Percentiles rank a stretch among this genome's conserved stretches.
These are phyloP conservation scores for Diphasiastrum complanatum DNA, from an alignment of 83 land plant species.

Conservation along the genomic window DNA sequence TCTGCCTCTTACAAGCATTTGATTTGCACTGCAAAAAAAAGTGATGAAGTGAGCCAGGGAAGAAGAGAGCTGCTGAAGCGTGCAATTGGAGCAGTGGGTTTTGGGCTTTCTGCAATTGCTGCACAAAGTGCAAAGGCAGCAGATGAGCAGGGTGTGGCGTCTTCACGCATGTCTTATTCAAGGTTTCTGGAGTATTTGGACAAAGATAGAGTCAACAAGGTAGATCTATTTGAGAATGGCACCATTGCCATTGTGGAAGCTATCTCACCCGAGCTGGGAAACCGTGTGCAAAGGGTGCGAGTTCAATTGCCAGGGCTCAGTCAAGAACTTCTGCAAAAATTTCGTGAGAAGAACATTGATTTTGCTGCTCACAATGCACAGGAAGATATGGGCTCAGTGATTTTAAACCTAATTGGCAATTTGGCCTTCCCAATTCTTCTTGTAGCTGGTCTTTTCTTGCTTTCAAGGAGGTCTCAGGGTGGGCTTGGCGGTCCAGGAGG, in stretches of 20 bases:
- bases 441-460: conserved; percentile 83
- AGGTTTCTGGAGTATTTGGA: conserved; percentile 92
- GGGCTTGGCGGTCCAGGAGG: conserved; percentile 93
- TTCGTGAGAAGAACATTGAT: conserved; percentile 86
- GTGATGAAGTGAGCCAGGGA: conserved; percentile 21
- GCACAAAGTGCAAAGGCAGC: conserved; percentile 58
- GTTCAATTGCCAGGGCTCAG: conserved; percentile 95
- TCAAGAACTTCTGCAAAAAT: conserved; percentile 89
- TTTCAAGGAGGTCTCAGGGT: conserved; percentile 84
- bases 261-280: conserved; percentile 88
- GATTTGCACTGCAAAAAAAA: not conserved
- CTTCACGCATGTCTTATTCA: conserved; percentile 96
- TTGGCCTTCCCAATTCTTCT: conserved; percentile 84
- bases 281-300: conserved; percentile 81
- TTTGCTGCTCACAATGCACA: conserved; percentile 96
- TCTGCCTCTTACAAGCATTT: not conserved
- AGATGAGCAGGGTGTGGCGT: conserved; percentile 73
- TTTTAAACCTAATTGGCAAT: conserved; percentile 83
- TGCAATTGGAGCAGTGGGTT: conserved; percentile 51
- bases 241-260: conserved; percentile 98
- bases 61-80: conserved; percentile 56
- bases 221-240: conserved; percentile 93
- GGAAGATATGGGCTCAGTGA: conserved; percentile 79
- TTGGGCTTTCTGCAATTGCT: conserved; percentile 43
- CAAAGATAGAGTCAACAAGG: conserved; percentile 89